Evolutionary conservation across 176 grass and related monocot species (phyloP), one percentile per base, ranked within the genome.

Genomic region (Eragrostis curvula): DNA sequence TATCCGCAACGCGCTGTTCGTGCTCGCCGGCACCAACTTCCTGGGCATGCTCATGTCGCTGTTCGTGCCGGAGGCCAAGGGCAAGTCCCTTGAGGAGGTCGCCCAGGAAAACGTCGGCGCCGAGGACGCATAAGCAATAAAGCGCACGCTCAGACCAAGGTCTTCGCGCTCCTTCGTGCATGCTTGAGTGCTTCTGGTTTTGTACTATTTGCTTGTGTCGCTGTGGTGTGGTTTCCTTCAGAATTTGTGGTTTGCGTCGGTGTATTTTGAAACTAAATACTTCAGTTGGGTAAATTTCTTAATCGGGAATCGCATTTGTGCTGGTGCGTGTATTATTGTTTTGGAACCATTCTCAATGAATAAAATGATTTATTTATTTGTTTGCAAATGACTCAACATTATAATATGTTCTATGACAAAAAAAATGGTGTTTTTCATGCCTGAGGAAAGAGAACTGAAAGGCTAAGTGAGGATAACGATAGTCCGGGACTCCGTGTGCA

Each of bases 1-100:
- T 36, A 50, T 93, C 50, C 85, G 94, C 28, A 93, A 96, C 32
- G 41, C 94, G 7, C 90, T 96, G 17, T 96, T 96, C 61, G 23
- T 96, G 47, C 94, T 96, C 58, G 75, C 78, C 0, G 79, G 46
- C 15, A 80, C 93, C 3, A 90, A 90, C 81, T 85, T 92, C 47
- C 13, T 95, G 0, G 93, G 93, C 28, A 36, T 85, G 73, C 3
- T 86, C 62, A 85, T 95, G 77, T 56, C 84, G 12, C 55, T 95
- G 47, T 23, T 92, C 56, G 89, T 95, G 77, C 89, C 93, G 0
- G 89, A 95, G 69, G 77, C 89, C 8, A 95, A 83, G 81, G 89
- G 93, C 16, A 80, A 29, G 47, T 95, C 89, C 11, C 81, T 95
- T 0, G 92, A 95, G 84, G 89, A 95, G 62, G 25, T 92, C 12